A percentile compares a stretch with the other conserved stretches of the same genome.
phyloP scores from a whole-genome alignment of 2,329 filamentous ascomycete species.

The Endothia cerciana region DNA sequence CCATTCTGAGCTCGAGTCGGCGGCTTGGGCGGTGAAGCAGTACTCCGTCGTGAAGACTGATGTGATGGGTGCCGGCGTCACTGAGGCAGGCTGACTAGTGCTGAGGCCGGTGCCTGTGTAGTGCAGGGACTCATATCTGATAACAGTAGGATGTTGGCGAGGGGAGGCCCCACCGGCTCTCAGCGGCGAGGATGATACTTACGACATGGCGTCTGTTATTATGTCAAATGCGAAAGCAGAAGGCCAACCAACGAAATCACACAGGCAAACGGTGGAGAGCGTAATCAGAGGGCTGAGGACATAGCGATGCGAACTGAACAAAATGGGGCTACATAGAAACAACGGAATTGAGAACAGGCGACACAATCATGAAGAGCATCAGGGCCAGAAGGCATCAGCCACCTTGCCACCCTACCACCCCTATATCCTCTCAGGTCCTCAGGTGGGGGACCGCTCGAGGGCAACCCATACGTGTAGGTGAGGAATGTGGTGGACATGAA shows the following conservation, averaged over 20 bases:
- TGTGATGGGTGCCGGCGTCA: conserved; percentile 32
- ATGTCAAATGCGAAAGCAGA: background rate
- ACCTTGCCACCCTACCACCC: background rate
- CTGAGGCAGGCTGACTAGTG: background rate
- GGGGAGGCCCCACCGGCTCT: background rate
- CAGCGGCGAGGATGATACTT: background rate
- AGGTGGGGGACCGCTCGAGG: too few relatives aligned
- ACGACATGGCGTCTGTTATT: conserved; percentile 6
- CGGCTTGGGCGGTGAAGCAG: conserved; percentile 42
- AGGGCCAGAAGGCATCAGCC: background rate
- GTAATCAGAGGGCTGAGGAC: background rate
- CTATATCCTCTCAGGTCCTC: background rate
- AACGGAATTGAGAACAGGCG: background rate
- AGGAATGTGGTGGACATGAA: conserved; percentile 31
- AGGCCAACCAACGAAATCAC: background rate
- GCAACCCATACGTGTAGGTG: background rate
- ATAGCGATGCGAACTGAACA: background rate
- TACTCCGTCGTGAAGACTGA: conserved; percentile 43
- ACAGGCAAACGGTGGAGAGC: background rate
- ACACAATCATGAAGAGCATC: background rate
- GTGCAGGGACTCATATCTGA: background rate
- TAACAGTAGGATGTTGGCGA: background rate
- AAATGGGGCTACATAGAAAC: background rate
- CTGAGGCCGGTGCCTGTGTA: background rate
- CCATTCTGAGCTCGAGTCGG: conserved; percentile 44